phyloP scores from a whole-genome alignment of 2,329 filamentous ascomycete genomes.

The Zymoseptoria passerinii region DNA sequence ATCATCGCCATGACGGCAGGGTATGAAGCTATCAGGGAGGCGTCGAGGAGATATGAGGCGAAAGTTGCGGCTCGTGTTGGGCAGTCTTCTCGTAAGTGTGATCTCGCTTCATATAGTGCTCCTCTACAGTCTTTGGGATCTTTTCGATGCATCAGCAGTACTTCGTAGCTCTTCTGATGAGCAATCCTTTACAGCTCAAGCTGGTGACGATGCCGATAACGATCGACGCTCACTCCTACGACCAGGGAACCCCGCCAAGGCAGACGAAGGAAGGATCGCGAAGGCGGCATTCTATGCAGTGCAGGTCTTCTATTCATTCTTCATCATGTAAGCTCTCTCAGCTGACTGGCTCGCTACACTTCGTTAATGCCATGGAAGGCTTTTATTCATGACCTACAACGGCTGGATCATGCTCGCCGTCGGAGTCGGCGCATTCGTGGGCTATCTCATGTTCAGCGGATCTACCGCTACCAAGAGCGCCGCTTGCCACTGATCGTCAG shows the following conservation, averaged over 20 bases:
- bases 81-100: neutral
- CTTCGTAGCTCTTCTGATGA: constrained; percentile 3
- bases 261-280: constrained; percentile 55
- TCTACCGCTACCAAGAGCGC: constrained; percentile 70
- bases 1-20: constrained; percentile 79
- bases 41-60: constrained; percentile 67
- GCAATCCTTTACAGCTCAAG: constrained; percentile 3
- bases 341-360: too few species aligned
- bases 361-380: constrained; percentile 47
- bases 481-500: constrained; percentile 79
- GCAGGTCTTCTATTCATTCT: constrained; percentile 98
- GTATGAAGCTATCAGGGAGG: constrained; percentile 79
- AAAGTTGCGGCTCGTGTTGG: constrained; percentile 13
- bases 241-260: constrained; percentile 30
- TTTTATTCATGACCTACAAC: constrained; percentile 99
- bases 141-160: neutral
- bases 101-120: neutral
- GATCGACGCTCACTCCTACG: constrained; percentile 59
- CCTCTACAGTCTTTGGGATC: too few species aligned
- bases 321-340: too few species aligned
- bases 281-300: constrained; percentile 80
- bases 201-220: constrained; percentile 8
- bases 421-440: constrained; percentile 77
- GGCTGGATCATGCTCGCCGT: constrained; percentile 95
- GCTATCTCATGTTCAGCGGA: constrained; percentile 74